Conservation (phyloP, 257 asterid genomes). For the Penstemon barbatus region DNA sequence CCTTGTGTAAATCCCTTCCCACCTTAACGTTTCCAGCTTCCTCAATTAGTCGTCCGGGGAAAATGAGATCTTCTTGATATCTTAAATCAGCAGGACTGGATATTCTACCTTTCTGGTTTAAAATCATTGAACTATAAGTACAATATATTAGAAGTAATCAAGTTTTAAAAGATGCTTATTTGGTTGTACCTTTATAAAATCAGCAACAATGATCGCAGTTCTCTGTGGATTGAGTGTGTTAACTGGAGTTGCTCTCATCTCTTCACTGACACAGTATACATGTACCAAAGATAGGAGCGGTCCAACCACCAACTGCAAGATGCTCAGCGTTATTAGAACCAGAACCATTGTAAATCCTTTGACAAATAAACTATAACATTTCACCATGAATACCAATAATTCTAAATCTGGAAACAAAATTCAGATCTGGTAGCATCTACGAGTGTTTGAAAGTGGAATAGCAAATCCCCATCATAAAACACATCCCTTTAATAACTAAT, state of each 20-base stretch:
- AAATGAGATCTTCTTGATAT: constrained; percentile 78
- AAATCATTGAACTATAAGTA: constrained; percentile 10
- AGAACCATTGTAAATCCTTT: not conserved
- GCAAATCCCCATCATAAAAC: not conserved
- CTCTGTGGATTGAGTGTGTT: constrained; percentile 96
- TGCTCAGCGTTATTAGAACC: constrained; percentile 18
- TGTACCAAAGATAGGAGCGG: constrained; percentile 76
- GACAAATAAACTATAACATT: not conserved
- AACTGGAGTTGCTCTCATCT: constrained; percentile 94
- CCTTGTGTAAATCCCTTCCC: constrained; percentile 73
- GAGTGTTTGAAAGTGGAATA: not conserved
- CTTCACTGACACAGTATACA: constrained; percentile 75
- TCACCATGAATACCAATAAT: not conserved
- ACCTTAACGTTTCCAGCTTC: constrained; percentile 90
- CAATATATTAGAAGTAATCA: not conserved
- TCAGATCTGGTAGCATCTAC: not conserved
- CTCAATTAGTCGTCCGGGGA: constrained; percentile 75
- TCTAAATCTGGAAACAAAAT: not conserved
- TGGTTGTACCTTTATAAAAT: constrained; percentile 67
- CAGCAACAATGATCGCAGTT: constrained; percentile 88
- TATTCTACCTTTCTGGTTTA: constrained; percentile 66
- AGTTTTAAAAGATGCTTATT: not conserved
- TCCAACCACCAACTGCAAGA: constrained; percentile 78
- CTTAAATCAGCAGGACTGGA: constrained; percentile 91
- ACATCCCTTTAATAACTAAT: not conserved